These are phyloP conservation scores for Pseudocohnilembus persalinus DNA, from an alignment of 169 alveolate genomes.

Conservation along the genomic window DNA sequence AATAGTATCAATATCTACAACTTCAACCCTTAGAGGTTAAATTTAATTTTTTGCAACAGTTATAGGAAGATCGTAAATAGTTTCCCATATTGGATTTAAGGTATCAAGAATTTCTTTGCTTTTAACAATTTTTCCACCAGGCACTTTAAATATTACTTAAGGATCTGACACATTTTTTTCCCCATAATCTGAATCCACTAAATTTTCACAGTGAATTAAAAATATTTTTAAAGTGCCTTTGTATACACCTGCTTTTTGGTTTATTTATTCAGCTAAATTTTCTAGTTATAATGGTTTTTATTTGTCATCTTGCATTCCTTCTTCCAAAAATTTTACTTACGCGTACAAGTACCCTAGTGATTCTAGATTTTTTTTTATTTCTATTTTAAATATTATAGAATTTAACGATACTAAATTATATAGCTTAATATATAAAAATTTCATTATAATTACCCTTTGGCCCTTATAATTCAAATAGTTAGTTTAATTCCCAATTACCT, in stretches of 20 bases:
- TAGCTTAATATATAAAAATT: too few relatives aligned
- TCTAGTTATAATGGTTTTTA: conserved; percentile 30
- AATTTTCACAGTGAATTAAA: conserved; percentile 32
- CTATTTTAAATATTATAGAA: too few relatives aligned
- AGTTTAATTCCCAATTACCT: background rate
- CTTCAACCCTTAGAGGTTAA: conserved; percentile 37
- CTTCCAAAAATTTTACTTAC: conserved; percentile 34
- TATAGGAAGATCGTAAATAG: conserved; percentile 26
- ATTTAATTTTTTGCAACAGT: conserved; percentile 32
- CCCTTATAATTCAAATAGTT: background rate
- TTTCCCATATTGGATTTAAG: conserved; percentile 35
- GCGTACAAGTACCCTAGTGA: conserved; percentile 32
- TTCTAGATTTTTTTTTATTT: conserved; percentile 18
- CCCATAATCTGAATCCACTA: conserved; percentile 34
- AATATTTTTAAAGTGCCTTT: conserved; percentile 36
- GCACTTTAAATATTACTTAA: conserved; percentile 38
- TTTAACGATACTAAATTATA: too few relatives aligned
- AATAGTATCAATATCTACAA: conserved; percentile 36
- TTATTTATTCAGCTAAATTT: conserved; percentile 27
- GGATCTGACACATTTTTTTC: conserved; percentile 28
- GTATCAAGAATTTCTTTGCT: conserved; percentile 11
- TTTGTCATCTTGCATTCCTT: conserved; percentile 42
- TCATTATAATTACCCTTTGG: too few relatives aligned
- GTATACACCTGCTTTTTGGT: conserved; percentile 30
- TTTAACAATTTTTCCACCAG: conserved; percentile 42